Conservation (phyloP, 1,284 basidiomycete species). For the Trichosporon inkin region DNA sequence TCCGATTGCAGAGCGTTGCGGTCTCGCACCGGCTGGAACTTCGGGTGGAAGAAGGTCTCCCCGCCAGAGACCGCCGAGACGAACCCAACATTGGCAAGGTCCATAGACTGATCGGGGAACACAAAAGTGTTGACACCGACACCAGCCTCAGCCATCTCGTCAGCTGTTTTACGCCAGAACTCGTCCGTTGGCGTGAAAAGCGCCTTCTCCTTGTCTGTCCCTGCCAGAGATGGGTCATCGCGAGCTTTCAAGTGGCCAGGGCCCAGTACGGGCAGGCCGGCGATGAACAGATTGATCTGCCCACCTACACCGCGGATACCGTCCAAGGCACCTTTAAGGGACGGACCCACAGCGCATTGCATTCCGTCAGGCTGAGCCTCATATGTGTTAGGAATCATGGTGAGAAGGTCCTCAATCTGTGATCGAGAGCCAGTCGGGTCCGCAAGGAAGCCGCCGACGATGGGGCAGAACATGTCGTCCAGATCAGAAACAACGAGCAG, state of each 20-base stretch:
- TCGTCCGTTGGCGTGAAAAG: constrained; percentile 72
- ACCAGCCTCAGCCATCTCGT: constrained; percentile 83
- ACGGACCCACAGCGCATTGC: constrained; percentile 72
- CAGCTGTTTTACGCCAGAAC: constrained; percentile 75
- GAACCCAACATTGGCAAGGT: constrained; percentile 78
- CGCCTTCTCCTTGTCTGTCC: constrained; percentile 81
- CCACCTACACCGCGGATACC: constrained; percentile 78
- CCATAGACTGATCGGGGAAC: constrained; percentile 75
- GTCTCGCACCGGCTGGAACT: constrained; percentile 73
- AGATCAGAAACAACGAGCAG: constrained; percentile 86
- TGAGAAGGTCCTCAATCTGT: constrained; percentile 53
- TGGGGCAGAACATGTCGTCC: constrained; percentile 83
- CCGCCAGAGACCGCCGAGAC: constrained; percentile 81
- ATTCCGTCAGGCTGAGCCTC: constrained; percentile 49
- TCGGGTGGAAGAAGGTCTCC: constrained; percentile 86
- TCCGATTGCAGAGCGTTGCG: constrained; percentile 66
- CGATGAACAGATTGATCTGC: constrained; percentile 77
- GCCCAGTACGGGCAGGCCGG: constrained; percentile 72
- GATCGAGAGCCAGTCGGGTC: constrained; percentile 63
- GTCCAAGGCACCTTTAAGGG: constrained; percentile 67
- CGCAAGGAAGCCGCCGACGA: constrained; percentile 72
- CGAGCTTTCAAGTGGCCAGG: constrained; percentile 62
- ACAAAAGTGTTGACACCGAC: constrained; percentile 88
- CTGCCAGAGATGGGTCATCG: constrained; percentile 71
- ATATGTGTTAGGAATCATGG: constrained; percentile 64